A percentile compares a stretch with the other conserved stretches of the same genome.
Evolutionary conservation across 2,329 filamentous ascomycete genomes (phyloP).

Genomic region (Emydomyces testavorans): DNA sequence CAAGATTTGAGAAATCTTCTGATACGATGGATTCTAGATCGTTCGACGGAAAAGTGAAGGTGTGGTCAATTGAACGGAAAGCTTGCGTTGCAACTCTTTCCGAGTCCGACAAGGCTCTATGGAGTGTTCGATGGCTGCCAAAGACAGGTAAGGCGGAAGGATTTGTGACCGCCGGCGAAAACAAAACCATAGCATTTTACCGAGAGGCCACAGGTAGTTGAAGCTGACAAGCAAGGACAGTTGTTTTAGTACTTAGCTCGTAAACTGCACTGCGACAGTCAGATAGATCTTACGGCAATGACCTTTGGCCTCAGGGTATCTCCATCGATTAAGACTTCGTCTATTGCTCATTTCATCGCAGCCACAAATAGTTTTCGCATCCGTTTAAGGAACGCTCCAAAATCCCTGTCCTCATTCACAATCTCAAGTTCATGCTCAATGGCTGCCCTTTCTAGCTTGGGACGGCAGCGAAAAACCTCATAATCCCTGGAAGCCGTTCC

Average conservation of each 20-base stretch:
- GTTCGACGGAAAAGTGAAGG: slow-evolving; percentile 88
- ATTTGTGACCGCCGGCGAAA: slow-evolving; percentile 72
- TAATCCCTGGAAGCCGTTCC: slow-evolving; percentile 73
- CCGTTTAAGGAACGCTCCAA: slow-evolving; percentile 49
- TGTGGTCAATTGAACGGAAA: slow-evolving; percentile 80
- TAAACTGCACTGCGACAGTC: not conserved
- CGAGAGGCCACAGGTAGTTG: slow-evolving; percentile 64
- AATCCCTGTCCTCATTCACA: slow-evolving; percentile 49
- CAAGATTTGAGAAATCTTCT: not conserved
- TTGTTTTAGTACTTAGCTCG: not conserved
- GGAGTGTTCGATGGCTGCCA: slow-evolving; percentile 74
- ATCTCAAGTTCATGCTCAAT: slow-evolving; percentile 46
- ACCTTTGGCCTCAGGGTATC: not conserved
- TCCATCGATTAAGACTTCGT: not conserved
- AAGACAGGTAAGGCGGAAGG: slow-evolving; percentile 50
- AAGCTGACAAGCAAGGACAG: slow-evolving; percentile 14
- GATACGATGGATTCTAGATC: slow-evolving; percentile 38
- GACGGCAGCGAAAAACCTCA: slow-evolving; percentile 66
- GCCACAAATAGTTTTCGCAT: slow-evolving; percentile 52
- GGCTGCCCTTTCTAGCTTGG: slow-evolving; percentile 47
- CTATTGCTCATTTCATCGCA: slow-evolving; percentile 36
- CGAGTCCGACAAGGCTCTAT: slow-evolving; percentile 74
- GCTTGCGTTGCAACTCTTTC: slow-evolving; percentile 86
- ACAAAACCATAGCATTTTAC: slow-evolving; percentile 67
- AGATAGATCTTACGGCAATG: not conserved